Conservation (phyloP, 139 green algal species). For the Dunaliella primolecta region DNA sequence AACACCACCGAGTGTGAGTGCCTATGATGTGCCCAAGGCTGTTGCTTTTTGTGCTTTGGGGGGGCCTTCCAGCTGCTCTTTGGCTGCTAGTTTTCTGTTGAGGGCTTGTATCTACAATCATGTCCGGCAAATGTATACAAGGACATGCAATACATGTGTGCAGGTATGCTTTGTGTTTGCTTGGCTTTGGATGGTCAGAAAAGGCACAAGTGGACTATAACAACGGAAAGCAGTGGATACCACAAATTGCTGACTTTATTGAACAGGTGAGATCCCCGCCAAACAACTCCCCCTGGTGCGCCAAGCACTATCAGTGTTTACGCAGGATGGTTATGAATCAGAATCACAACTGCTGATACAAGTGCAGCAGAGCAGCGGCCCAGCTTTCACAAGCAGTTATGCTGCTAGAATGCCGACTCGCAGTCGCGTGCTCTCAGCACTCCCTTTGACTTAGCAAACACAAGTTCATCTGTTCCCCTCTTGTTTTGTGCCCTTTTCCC, state of each 20-base stretch:
- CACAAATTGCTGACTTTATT: conserved; percentile 47
- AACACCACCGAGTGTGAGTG: conserved; percentile 29
- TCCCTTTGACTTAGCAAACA: no score
- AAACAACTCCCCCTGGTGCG: neutral
- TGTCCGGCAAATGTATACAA: neutral
- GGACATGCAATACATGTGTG: neutral
- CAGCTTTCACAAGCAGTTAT: no score
- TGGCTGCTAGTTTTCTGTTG: conserved; percentile 31
- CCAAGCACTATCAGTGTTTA: no score
- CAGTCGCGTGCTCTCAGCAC: no score
- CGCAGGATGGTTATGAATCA: no score
- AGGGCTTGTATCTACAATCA: neutral
- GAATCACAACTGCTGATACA: neutral
- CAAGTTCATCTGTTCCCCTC: no score
- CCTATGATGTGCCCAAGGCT: neutral
- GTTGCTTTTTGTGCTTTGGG: neutral
- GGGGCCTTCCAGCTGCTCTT: neutral
- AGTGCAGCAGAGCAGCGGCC: neutral
- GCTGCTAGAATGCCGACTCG: no score
- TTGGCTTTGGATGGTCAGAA: conserved; percentile 80
- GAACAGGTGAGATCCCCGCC: conserved; percentile 38
- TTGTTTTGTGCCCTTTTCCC: no score
- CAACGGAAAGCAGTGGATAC: conserved; percentile 47
- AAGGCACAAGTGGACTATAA: conserved; percentile 69
- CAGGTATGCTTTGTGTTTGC: conserved; percentile 67